Conservation (phyloP, 192 early-diverging fungal species). For the Globomyces pollinis-pini region DNA sequence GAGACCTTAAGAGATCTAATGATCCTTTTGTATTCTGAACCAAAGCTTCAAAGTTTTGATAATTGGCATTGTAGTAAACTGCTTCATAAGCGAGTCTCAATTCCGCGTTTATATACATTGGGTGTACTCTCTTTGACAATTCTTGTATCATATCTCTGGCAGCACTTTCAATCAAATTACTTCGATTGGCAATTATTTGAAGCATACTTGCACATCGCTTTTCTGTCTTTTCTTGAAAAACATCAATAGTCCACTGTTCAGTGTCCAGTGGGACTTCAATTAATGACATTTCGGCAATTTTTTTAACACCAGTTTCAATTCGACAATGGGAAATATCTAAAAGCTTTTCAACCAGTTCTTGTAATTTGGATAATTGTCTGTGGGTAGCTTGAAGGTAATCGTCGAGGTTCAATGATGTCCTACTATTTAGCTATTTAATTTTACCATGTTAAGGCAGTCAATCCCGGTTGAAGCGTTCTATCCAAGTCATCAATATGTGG, state of each 20-base stretch:
- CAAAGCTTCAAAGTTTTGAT: conserved; percentile 53
- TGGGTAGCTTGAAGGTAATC: conserved; percentile 42
- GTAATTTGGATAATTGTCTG: conserved; percentile 40
- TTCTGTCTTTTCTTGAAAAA: conserved; percentile 50
- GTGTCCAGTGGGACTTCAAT: conserved; percentile 43
- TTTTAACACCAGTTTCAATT: conserved; percentile 41
- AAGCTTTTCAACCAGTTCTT: conserved; percentile 52
- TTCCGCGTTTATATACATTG: conserved; percentile 31
- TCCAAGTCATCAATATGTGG: conserved; percentile 59
- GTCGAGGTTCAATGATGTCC: conserved; percentile 51
- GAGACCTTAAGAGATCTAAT: conserved; percentile 41
- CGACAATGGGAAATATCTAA: conserved; percentile 52
- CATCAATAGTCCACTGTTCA: conserved; percentile 58
- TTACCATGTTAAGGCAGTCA: conserved; percentile 53
- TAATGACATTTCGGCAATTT: conserved; percentile 52
- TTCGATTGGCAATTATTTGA: conserved; percentile 43
- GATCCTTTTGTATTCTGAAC: conserved; percentile 58
- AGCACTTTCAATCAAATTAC: conserved; percentile 52
- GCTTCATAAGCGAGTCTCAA: conserved; percentile 48
- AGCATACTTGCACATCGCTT: conserved; percentile 38
- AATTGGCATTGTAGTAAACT: conserved; percentile 56
- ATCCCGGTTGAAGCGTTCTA: conserved; percentile 46
- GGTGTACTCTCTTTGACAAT: conserved; percentile 39
- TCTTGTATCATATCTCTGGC: conserved; percentile 49
- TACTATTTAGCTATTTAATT: conserved; percentile 9